Percentiles rank a stretch among this genome's conserved stretches.
Conservation (phyloP, 345 rosid genomes). For the Balakata baccata region DNA sequence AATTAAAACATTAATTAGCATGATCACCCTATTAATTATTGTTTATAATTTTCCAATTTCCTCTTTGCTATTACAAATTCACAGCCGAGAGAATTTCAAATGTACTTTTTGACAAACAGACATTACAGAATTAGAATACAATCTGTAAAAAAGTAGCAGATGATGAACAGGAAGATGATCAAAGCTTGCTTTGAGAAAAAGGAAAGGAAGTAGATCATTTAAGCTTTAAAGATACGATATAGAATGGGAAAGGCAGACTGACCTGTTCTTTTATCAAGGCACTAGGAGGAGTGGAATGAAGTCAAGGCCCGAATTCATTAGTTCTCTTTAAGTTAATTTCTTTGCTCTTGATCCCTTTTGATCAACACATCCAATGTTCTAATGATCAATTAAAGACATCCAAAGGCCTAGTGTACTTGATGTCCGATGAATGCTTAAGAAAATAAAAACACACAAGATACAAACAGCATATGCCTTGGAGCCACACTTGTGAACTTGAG, state of each 20-base stretch:
- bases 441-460: not conserved
- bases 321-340: not conserved
- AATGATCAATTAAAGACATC: not conserved
- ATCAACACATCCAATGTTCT: not conserved
- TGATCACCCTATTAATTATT: not conserved
- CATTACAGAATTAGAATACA: not conserved
- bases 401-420: no score
- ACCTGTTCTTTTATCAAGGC: not conserved
- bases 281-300: not conserved
- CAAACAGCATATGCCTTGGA: not conserved
- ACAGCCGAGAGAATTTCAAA: not conserved
- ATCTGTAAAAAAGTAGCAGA: not conserved
- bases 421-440: not conserved
- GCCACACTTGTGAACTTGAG: not conserved
- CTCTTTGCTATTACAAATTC: not conserved
- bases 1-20: not conserved
- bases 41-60: not conserved
- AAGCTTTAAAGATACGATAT: not conserved
- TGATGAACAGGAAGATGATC: not conserved
- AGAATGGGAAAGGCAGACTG: not conserved
- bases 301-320: not conserved
- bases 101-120: not conserved
- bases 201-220: not conserved
- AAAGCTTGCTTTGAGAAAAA: not conserved
- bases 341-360: not conserved